Base-by-base conservation (phyloP, 208 protist genomes). In the Naegleria lovaniensis region DNA sequence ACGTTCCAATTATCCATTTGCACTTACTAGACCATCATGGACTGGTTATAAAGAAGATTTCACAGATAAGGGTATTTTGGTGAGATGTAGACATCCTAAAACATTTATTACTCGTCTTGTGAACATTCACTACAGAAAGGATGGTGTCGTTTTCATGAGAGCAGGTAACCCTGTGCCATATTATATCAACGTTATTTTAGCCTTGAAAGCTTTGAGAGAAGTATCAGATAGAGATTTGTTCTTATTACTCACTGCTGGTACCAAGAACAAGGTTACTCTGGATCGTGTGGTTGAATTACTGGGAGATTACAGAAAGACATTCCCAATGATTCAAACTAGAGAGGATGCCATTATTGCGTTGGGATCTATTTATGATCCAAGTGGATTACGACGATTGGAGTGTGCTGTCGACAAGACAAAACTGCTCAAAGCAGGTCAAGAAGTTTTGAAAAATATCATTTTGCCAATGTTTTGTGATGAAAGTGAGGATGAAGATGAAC, bases 111-210 rank as follows among this genome's bases (percentile, higher is more conserved):
- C 98, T 2, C 33, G 41, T 29, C 16, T 67, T 76, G 97, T 98
- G 92, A 98, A 96, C 84, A 95, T 99, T 79, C 99, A 99, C 93
- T 99, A 99, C 91, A 93, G 99, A 11, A 96, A 93, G 36, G 93
- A 93, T 52, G 97, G 97, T 88, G 95, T 97, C 83, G 91, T 97
- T 85, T 91, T 97, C 83, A 96, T 98, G 5, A 79, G 38, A 29
- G 40, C 43, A 39, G 43, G 58, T 40, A 86, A 51, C 85, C 25
- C 86, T 88, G n/a, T 88, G 92, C 48, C 94, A 98, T 98, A 95
- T 92, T 96, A 98, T 85, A 86, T 98, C 22, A 95, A 96, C 0
- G 90, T 93, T 40, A 88, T 94, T 5, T 59, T 98, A 0, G 13
- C 98, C 0, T 87, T 98, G 0, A 95, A 95, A 84, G 95, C 95